Base-by-base conservation (phyloP, 2,329 filamentous ascomycete genomes). In the Pyricularia sp. region DNA sequence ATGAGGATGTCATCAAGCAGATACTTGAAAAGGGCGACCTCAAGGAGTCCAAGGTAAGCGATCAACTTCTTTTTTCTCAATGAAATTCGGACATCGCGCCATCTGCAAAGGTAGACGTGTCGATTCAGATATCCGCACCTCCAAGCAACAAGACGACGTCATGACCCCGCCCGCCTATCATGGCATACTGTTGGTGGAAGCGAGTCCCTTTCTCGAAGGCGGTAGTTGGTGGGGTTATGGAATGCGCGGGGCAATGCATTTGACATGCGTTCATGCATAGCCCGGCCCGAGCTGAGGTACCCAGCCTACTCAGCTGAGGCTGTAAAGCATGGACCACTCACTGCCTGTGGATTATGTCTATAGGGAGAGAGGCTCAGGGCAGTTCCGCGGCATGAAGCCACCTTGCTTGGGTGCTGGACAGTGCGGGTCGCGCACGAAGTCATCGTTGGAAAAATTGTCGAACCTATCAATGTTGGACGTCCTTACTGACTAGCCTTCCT, bases 1-100 rank as follows among this genome's bases (percentile, higher is more conserved):
- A 91, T 28, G 93, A 97, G 8, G 89, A 93, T 0, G 87, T 89
- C 66, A 88, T 97, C 72, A 85, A 85, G 78, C 80, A 86, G 78
- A 96, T 99, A 68, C 79, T 97, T 57, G 83, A 91, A 78, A 84
- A 85, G 74, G 93, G 93, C 26, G 80, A 80, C 19, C 74, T 88
- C 65, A 88, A 94, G 77, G 82, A 85, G 71, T 69, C 77, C 22
- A 78, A 82, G 76, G 83, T 84, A 69, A 74, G 76, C 40, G 19
- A 70, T 49, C 13, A 26, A 22, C 55, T 55, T 57, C 55, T 60
- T 30, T 16, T 33, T 12, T 59, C 16, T 5, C 33, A 49, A 6
- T 19, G n/a, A 19, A 19, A 49, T n/a, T 49, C 8, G 6, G 19
- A n/a, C 40, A n/a, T n/a, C 16, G n/a, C 40, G 19, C 16, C 19